Evolutionary conservation across 176 grass and related monocot genomes (phyloP).

Genomic region (Hsuehochloa calcarea): DNA sequence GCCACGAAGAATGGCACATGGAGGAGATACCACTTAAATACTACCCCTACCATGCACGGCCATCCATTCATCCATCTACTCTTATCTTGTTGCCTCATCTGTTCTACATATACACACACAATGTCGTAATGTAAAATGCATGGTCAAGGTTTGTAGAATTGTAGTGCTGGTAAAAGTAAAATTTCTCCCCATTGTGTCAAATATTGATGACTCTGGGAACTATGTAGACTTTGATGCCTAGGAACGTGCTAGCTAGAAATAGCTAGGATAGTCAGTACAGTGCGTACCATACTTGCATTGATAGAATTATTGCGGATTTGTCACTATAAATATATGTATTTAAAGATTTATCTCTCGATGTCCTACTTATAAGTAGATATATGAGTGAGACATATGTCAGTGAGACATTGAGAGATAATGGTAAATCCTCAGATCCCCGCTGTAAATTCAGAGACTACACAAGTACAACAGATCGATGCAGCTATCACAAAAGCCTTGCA

Average conservation of each 20-base stretch:
- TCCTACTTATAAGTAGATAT: no score
- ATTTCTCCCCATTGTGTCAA: not conserved
- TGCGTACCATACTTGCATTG: not conserved
- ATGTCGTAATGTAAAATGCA: no score
- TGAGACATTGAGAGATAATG: no score
- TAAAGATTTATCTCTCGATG: no score
- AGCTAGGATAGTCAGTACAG: not conserved
- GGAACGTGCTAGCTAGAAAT: not conserved
- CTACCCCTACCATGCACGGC: not conserved
- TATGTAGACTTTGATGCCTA: not conserved
- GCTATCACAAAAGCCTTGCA: not conserved
- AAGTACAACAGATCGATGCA: not conserved
- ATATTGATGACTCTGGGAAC: not conserved
- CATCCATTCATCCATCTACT: not conserved
- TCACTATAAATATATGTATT: no score
- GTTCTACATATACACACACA: no score
- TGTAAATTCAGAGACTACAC: not conserved
- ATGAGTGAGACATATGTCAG: no score
- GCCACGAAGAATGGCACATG: slow-evolving; percentile 33
- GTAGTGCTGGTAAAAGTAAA: no score
- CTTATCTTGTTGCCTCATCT: not conserved
- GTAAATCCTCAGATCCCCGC: no score
- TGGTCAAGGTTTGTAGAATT: no score
- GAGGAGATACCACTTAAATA: slow-evolving; percentile 2
- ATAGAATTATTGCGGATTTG: no score